Conservation (phyloP, 2,329 filamentous ascomycete species). For the Plectosphaerella plurivora region DNA sequence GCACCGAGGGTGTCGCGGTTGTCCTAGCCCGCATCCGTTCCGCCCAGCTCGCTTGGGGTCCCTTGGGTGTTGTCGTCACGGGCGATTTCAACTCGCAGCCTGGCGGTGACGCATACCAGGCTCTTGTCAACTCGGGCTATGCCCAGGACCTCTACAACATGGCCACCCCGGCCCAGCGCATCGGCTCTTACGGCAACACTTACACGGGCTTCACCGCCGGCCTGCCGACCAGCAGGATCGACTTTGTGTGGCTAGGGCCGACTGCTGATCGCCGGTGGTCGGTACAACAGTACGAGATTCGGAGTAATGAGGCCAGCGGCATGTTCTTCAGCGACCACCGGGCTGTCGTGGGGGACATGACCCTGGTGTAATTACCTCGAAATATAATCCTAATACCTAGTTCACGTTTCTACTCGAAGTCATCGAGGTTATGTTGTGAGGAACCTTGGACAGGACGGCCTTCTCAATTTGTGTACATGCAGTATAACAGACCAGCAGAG, state of each 20-base stretch:
- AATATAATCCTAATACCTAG: too few species aligned
- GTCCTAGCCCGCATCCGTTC: constrained; percentile 29
- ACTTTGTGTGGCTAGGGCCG: constrained; percentile 56
- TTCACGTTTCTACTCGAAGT: too few species aligned
- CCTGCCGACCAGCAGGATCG: constrained; percentile 49
- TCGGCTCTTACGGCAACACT: constrained; percentile 38
- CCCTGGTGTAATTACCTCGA: not conserved
- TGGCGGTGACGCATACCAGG: constrained; percentile 23
- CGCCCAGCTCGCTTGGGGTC: constrained; percentile 11
- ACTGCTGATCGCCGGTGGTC: constrained; percentile 26
- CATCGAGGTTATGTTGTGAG: too few species aligned
- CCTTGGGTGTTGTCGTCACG: constrained; percentile 34
- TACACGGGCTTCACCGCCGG: constrained; percentile 57
- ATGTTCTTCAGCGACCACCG: constrained; percentile 62
- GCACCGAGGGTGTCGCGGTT: constrained; percentile 38
- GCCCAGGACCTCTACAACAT: constrained; percentile 31
- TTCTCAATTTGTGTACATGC: too few species aligned
- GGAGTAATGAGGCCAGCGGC: constrained; percentile 42
- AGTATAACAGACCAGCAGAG: too few species aligned
- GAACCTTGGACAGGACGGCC: too few species aligned
- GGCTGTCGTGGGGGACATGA: constrained; percentile 59
- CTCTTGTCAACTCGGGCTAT: constrained; percentile 18
- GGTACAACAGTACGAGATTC: constrained; percentile 50
- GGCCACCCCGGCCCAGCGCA: constrained; percentile 9
- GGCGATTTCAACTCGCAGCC: constrained; percentile 49